Conservation (phyloP, 352 stramenopile genomes). For the Globisporangium iwayamae region DNA sequence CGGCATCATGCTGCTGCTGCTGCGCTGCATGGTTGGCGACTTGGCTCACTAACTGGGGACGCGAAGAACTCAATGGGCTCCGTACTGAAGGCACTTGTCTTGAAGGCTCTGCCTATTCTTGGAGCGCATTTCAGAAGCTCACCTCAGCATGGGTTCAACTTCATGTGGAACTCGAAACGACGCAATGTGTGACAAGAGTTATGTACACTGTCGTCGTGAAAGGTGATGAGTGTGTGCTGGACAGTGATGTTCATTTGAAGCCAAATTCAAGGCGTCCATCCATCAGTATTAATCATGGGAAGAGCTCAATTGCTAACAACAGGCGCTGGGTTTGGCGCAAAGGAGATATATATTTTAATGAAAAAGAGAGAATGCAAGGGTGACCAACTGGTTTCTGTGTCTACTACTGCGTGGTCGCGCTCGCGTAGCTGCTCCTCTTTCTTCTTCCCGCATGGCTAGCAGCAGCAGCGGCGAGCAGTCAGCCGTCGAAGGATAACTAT, state of each 20-base stretch:
- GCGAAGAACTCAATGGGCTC: background rate
- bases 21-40: conserved; percentile 8
- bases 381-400: conserved; percentile 6
- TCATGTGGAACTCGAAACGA: background rate
- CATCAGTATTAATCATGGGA: background rate
- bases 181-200: background rate
- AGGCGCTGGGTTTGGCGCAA: background rate
- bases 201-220: background rate
- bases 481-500: conserved; percentile 31
- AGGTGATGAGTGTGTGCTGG: background rate
- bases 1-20: conserved; percentile 18
- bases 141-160: background rate
- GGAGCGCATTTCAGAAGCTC: background rate
- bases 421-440: background rate
- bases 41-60: background rate
- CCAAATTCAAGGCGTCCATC: background rate
- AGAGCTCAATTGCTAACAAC: background rate
- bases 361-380: conserved; percentile 9
- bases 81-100: background rate
- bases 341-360: conserved; percentile 20
- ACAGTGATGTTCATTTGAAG: background rate
- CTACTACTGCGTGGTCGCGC: conserved; percentile 5
- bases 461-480: background rate
- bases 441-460: background rate
- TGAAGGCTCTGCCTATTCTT: conserved; percentile 2